Conservation (phyloP, 1,284 basidiomycete species). For the Ganoderma lingzhi region DNA sequence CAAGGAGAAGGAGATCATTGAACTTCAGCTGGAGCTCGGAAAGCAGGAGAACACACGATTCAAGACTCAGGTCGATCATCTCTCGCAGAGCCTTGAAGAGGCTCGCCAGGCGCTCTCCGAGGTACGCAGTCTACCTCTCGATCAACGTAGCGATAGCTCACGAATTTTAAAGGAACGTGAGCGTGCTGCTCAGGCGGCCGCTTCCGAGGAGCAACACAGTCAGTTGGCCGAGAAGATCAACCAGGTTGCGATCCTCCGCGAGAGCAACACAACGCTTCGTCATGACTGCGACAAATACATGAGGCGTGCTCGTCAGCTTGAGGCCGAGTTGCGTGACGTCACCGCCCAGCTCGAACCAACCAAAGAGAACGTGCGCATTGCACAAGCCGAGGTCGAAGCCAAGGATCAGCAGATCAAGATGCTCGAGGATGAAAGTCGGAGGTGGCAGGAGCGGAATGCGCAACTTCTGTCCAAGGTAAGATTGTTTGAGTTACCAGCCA, state of each 20-base stretch:
- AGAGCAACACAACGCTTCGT: slow-evolving; percentile 88
- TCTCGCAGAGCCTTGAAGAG: slow-evolving; percentile 76
- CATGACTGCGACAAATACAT: slow-evolving; percentile 75
- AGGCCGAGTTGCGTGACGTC: slow-evolving; percentile 66
- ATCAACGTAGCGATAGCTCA: neutral
- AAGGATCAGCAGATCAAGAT: slow-evolving; percentile 73
- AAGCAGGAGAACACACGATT: slow-evolving; percentile 86
- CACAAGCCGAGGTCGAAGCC: slow-evolving; percentile 80
- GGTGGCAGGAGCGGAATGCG: slow-evolving; percentile 87
- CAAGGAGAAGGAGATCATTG: slow-evolving; percentile 91
- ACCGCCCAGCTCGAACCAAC: slow-evolving; percentile 77
- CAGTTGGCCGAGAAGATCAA: slow-evolving; percentile 91
- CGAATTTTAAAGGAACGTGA: slow-evolving; percentile 71
- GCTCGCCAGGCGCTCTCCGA: slow-evolving; percentile 71
- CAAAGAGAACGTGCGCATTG: slow-evolving; percentile 73
- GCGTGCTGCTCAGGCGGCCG: slow-evolving; percentile 70
- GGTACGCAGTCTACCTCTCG: slow-evolving; percentile 45
- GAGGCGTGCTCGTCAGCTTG: slow-evolving; percentile 72
- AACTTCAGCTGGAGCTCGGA: slow-evolving; percentile 85
- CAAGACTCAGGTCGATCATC: slow-evolving; percentile 79
- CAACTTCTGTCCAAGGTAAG: slow-evolving; percentile 82
- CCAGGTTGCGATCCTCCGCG: slow-evolving; percentile 86
- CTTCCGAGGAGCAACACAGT: slow-evolving; percentile 83
- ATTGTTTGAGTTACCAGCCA: neutral
- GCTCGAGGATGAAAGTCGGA: slow-evolving; percentile 81